These are phyloP conservation scores for Cladobotryum mycophilum DNA, from an alignment of 2,329 filamentous ascomycete genomes.

Conservation along the genomic window DNA sequence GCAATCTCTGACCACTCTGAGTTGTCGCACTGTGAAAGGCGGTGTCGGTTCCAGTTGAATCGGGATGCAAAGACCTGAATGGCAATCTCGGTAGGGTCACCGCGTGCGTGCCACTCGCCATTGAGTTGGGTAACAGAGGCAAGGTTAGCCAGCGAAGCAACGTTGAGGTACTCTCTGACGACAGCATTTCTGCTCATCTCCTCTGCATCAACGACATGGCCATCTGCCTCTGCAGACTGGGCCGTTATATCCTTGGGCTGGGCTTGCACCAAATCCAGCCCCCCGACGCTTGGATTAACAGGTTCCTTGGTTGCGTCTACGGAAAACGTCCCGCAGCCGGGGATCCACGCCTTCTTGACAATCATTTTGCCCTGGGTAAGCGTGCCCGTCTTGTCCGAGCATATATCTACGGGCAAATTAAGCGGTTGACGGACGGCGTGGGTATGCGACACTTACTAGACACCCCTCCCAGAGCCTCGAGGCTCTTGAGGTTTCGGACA, in stretches of 20 bases:
- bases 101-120: constrained; percentile 54
- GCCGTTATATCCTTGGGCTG: constrained; percentile 31
- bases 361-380: constrained; percentile 49
- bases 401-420: constrained; percentile 36
- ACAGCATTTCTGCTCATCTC: constrained; percentile 37
- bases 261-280: constrained; percentile 33
- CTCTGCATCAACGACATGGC: constrained; percentile 20
- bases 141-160: constrained; percentile 60
- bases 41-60: constrained; percentile 56
- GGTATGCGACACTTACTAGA: constrained; percentile 30
- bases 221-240: constrained; percentile 19
- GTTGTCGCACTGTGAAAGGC: constrained; percentile 42
- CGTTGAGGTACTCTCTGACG: constrained; percentile 52
- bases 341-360: constrained; percentile 46
- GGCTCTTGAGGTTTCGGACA: constrained; percentile 43
- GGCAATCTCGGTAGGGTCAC: constrained; percentile 62
- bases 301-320: constrained; percentile 47
- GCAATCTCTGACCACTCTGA: constrained; percentile 52
- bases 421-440: constrained; percentile 12
- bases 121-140: constrained; percentile 53
- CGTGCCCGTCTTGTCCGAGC: constrained; percentile 53
- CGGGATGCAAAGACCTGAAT: constrained; percentile 68
- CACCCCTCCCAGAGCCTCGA: constrained; percentile 50
- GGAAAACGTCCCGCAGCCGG: constrained; percentile 40
- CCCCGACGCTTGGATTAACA: constrained; percentile 49